These are phyloP conservation scores for Hypoxylon intermedium DNA, from an alignment of 495 filamentous ascomycete genomes.

Conservation along the genomic window DNA sequence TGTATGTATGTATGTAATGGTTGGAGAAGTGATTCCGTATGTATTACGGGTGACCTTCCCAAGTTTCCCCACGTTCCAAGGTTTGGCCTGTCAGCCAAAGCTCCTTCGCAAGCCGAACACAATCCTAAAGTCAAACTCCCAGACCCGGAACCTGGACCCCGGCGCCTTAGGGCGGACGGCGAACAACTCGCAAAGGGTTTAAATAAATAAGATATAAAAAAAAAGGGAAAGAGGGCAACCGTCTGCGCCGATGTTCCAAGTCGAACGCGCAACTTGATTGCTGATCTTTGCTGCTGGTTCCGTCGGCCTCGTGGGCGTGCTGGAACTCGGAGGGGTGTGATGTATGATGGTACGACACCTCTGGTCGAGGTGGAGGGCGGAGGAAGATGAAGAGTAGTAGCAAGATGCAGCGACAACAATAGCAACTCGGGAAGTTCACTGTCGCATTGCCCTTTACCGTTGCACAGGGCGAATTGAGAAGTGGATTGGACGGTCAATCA, in stretches of 20 bases:
- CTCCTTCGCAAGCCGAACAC: constrained; percentile 37
- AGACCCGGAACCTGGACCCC: not conserved
- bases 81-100: constrained; percentile 38
- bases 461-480: constrained; percentile 21
- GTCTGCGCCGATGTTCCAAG: constrained; percentile 9
- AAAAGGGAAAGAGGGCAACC: not conserved
- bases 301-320: constrained; percentile 11
- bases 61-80: constrained; percentile 40
- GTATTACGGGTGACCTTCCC: constrained; percentile 35
- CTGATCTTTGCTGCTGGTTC: constrained; percentile 8
- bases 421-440: constrained; percentile 39
- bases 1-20: not conserved
- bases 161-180: constrained; percentile 13
- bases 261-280: constrained; percentile 3
- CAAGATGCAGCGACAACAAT: constrained; percentile 26
- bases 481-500: constrained; percentile 38
- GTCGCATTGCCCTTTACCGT: constrained; percentile 35
- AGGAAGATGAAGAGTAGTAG: constrained; percentile 13
- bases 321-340: constrained; percentile 6
- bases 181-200: constrained; percentile 16
- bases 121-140: constrained; percentile 29
- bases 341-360: no score
- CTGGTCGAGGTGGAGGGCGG: constrained; percentile 2
- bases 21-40: constrained; percentile 37
- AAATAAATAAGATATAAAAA: constrained; percentile 1